phyloP scores from a whole-genome alignment of 371 early-diverging fungal genomes.

The Conidiobolus incongruus region DNA sequence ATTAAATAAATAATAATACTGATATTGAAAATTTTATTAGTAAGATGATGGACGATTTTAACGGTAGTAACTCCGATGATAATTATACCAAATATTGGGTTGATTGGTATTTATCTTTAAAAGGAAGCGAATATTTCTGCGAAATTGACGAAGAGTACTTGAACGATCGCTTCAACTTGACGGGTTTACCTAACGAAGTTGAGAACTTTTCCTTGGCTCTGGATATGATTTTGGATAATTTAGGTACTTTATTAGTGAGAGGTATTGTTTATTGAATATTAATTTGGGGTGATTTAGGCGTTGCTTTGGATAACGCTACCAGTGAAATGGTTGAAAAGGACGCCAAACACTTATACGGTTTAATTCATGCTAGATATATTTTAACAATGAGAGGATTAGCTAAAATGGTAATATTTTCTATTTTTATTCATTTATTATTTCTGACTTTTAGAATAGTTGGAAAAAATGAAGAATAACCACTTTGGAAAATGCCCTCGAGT shows the following conservation, averaged over 20 bases:
- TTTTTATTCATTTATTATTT: neutral
- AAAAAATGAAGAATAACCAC: conserved; percentile 22
- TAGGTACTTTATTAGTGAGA: too few relatives aligned
- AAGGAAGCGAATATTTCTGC: conserved; percentile 85
- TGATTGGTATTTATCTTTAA: conserved; percentile 50
- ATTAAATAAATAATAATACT: too few relatives aligned
- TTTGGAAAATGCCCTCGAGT: conserved; percentile 94
- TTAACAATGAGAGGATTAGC: conserved; percentile 66
- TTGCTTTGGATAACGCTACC: conserved; percentile 40
- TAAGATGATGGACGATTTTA: too few relatives aligned
- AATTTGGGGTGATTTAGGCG: too few relatives aligned
- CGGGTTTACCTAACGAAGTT: conserved; percentile 65
- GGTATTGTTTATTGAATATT: conserved; percentile 7
- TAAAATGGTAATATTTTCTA: conserved; percentile 41
- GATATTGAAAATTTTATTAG: too few relatives aligned
- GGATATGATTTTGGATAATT: conserved; percentile 77
- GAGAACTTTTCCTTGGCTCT: conserved; percentile 55
- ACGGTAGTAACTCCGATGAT: too few relatives aligned
- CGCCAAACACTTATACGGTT: conserved; percentile 71
- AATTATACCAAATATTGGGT: conserved; percentile 60
- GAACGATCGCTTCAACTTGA: conserved; percentile 87
- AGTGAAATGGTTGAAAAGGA: conserved; percentile 43
- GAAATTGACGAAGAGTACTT: conserved; percentile 91
- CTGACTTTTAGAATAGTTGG: neutral
- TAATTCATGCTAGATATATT: conserved; percentile 85